Conservation (phyloP, 176 grass and related monocot genomes). For the Eleusine indica region DNA sequence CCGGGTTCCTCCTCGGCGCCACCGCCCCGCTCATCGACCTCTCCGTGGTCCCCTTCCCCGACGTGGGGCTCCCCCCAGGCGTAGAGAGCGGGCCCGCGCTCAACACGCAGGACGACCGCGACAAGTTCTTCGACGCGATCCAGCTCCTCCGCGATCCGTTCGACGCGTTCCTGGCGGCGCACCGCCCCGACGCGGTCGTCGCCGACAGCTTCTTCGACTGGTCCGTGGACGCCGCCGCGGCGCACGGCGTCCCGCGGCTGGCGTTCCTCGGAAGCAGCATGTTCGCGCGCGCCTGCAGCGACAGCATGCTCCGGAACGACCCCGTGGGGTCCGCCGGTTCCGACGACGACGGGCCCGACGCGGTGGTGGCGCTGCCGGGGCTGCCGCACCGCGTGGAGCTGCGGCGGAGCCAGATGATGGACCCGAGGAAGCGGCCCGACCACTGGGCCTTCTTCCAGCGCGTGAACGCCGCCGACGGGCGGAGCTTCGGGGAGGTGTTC, state of each 20-base stretch:
- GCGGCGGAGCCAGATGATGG: slow-evolving; percentile 34
- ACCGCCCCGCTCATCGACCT: slow-evolving; percentile 28
- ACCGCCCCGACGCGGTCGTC: slow-evolving; percentile 48
- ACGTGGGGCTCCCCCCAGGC: slow-evolving; percentile 52
- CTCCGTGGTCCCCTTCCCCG: slow-evolving; percentile 48
- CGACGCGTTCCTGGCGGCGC: slow-evolving; percentile 28
- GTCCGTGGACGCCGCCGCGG: slow-evolving; percentile 36
- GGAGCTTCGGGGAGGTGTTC: slow-evolving; percentile 46
- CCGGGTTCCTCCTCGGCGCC: neutral
- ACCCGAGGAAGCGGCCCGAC: neutral
- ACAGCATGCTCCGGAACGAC: slow-evolving; percentile 18
- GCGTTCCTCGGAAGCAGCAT: slow-evolving; percentile 56
- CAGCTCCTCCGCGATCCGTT: slow-evolving; percentile 43
- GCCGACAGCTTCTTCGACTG: slow-evolving; percentile 56
- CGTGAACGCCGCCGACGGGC: neutral
- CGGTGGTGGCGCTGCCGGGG: slow-evolving; percentile 21
- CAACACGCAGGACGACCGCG: neutral
- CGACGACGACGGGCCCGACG: neutral
- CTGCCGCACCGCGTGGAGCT: slow-evolving; percentile 64
- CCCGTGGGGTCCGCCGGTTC: slow-evolving; percentile 4
- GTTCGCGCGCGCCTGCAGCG: slow-evolving; percentile 36
- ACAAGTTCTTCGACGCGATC: slow-evolving; percentile 27
- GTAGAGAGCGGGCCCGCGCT: slow-evolving; percentile 38
- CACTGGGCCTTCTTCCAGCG: neutral
- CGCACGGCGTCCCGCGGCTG: slow-evolving; percentile 45